Base-by-base conservation (phyloP, 805 yeast genomes). In the Zygotorulaspora sp. region DNA sequence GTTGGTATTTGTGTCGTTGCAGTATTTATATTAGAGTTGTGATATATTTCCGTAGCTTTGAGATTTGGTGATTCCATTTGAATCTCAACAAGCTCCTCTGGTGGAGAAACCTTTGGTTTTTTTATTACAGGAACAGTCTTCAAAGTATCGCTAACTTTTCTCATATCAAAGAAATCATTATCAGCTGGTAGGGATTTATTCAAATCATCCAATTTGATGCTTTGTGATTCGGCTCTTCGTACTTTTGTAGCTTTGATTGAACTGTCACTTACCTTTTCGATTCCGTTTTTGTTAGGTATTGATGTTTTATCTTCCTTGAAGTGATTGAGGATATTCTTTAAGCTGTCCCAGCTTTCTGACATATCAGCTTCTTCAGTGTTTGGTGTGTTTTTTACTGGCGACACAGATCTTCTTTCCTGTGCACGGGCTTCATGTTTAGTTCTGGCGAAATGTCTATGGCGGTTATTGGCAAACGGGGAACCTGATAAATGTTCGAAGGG, bases 371-470 rank as follows among this genome's bases (percentile, higher is more conserved):
- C 30, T n/a, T 33, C 44, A 13, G 45, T 21, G 5, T 43, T 46
- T n/a, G 56, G 53, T 7, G 39, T 36, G n/a, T 33, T 37, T 33
- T 54, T 56, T 3, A 51, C 38, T 7, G 59, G 61, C 5, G 61
- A 55, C 11, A 38, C 29, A 3, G 61, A 53, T 20, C 57, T 41
- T 35, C 51, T 42, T 4, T 28, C 30, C 9, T 40, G 46, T 24
- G 39, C 42, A 25, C 38, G 45, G 17, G 41, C 45, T 20, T 43
- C 49, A 22, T 43, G 47, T 41, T 43, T 52, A 10, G 46, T 48
- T 27, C 60, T 46, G 5, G 57, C 50, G 27, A 47, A 48, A 24
- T 53, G 57, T 5, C 58, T 43, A 17, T 47, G 48, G 4, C 36
- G 39, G 19, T 42, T 43, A 24, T 36, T 45, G 19, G 41, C 37